Evolutionary conservation across 1,284 basidiomycete genomes (phyloP).

Genomic region (Ustilago bromivora): DNA sequence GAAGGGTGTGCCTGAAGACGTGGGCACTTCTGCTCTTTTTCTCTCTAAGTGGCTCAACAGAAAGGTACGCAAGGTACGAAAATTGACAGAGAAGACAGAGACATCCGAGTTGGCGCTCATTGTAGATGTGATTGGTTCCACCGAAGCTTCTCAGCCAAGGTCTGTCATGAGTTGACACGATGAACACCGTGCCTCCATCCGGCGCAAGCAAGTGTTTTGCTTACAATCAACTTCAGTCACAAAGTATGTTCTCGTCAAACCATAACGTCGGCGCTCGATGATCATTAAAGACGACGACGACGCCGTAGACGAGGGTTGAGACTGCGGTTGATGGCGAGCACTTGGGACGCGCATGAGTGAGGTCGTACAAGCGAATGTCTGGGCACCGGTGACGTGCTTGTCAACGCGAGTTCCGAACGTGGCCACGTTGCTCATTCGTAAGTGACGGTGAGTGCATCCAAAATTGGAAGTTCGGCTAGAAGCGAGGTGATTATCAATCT

Average conservation of each 20-base stretch:
- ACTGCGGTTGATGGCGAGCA: neutral
- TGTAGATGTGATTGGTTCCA: neutral
- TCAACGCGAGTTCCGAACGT: neutral
- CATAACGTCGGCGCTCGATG: neutral
- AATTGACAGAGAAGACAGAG: neutral
- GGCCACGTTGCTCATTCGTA: conserved; percentile 15
- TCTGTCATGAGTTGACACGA: neutral
- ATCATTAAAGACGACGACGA: neutral
- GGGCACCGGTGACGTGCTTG: conserved; percentile 26
- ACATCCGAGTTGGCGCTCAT: conserved; percentile 5
- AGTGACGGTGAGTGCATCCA: neutral
- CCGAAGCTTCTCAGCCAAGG: neutral
- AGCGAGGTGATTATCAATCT: conserved; percentile 11
- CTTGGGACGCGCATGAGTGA: conserved; percentile 3
- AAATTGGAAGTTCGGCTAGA: conserved; percentile 1
- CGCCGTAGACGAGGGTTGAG: neutral
- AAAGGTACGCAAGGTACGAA: neutral
- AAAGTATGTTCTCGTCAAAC: neutral
- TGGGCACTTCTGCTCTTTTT: neutral
- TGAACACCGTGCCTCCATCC: neutral
- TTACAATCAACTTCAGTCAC: neutral
- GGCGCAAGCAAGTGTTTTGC: neutral
- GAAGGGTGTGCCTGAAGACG: neutral
- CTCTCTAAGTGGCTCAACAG: neutral
- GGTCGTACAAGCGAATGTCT: conserved; percentile 5